Evolutionary conservation across 768 basidiomycete genomes (phyloP), one percentile per base, ranked within the genome.

Genomic region (Lactarius deliciosus): DNA sequence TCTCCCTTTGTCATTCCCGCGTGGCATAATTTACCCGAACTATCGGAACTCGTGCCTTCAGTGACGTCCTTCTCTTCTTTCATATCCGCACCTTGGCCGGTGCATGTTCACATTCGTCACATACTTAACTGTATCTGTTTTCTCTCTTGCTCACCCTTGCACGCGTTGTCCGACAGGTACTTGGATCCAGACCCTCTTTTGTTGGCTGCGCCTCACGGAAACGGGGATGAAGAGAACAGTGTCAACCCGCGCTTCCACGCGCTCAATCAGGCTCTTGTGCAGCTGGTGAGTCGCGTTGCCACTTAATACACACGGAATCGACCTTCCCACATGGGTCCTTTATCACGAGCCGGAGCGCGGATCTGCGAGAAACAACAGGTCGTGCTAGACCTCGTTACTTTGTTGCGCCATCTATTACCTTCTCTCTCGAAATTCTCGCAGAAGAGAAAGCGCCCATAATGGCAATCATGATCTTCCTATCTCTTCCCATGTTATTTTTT

Each of bases 111-210:
- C 50, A 56, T 65, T 63, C 57, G 56, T 65, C 66, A 60, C 61
- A 32, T 63, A n/a, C 43, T 63, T 64, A 54, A 60, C 68, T 66
- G 54, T n/a, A 69, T 64, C 63, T 68, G 62, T 64, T 69, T 50
- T 36, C 9, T 59, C 38, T 47, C 58, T 60, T 64, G 61, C 61
- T 64, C 59, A 63, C 63, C 50, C 16, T 60, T 57, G 18, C 57
- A 57, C 63, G 58, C 63, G 41, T 34, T 60, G 22, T 47, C 20
- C 30, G 43, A 60, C 64, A 77, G 92, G 74, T 99, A 96, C 79
- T 83, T 99, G 40, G 96, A 98, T 73, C 94, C 96, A 64, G 97
- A 99, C 77, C 96, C 97, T 15, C 81, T 92, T 58, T 81, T 99
- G 8, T 85, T 99, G 30, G 84, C 85, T 1, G 83, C 84, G 38